Evolutionary conservation across 352 stramenopile genomes (phyloP), one percentile per base, ranked within the genome.

Genomic region (Pythium scleroteichum): DNA sequence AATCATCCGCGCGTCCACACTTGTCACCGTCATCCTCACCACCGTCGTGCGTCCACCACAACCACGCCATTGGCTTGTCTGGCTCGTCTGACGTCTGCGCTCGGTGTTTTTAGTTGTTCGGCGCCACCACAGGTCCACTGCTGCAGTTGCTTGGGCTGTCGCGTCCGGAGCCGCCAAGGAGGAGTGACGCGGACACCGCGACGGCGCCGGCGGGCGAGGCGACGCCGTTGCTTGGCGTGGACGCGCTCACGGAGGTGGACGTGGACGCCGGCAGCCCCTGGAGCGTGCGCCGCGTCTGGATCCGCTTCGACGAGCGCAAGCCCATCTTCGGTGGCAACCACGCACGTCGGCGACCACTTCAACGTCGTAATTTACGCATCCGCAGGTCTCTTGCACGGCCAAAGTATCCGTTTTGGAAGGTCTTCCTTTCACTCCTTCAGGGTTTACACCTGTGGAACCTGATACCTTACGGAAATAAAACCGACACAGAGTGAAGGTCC

Each of bases 21-120:
- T 87, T 24, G 82, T 85, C 55, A 87, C 62, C 0, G 77, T 87
- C 26, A 68, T 87, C 14, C 72, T 76, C 46, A 83, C 77, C 13
- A 82, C 77, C 22, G 61, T 81, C 20, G 54, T 82, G 79, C 19
- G 38, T 20, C 33, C 33, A 8, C 33, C 33, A n/a, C n/a, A n/a
- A n/a, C n/a, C n/a, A n/a, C n/a, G n/a, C n/a, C n/a, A n/a, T n/a
- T n/a, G n/a, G n/a, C n/a, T 44, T 44, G 13, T 44, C 38, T 17
- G 13, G 7, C 38, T 44, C 13, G 13, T 44, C 13, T 53, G 6
- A 88, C 92, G n/a, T n/a, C n/a, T n/a, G n/a, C n/a, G n/a, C 66
- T 72, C 75, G 4, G 42, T 86, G 9, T 59, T 87, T 20, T 78
- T 26, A 44, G 24, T 44, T 66, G 16, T 72, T 85, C 38, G 71